phyloP scores from a whole-genome alignment of 305 asterid species.

The Nicotiana rustica region DNA sequence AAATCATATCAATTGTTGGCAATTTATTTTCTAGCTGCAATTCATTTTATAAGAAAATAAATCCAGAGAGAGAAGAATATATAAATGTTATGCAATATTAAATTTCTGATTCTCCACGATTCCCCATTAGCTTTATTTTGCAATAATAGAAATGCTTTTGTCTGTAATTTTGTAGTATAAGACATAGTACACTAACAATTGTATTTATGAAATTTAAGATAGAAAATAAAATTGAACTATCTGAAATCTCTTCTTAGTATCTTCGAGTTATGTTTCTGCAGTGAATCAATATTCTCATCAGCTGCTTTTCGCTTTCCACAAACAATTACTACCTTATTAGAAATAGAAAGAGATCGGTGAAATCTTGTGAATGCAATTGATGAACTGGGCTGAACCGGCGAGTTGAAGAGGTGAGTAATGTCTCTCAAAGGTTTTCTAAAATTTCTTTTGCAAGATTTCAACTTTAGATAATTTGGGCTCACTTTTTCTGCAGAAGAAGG shows the following conservation, averaged over 20 bases:
- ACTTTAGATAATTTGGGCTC: neutral
- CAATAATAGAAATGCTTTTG: neutral
- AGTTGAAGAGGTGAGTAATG: slow-evolving; percentile 9
- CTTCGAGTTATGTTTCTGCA: slow-evolving; percentile 7
- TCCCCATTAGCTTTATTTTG: neutral
- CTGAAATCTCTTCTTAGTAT: slow-evolving; percentile 25
- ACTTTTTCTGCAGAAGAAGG: slow-evolving; percentile 2
- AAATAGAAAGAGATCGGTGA: neutral
- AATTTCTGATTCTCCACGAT: neutral
- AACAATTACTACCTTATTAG: neutral
- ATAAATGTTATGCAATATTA: neutral
- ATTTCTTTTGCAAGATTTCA: neutral
- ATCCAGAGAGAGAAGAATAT: too few relatives aligned
- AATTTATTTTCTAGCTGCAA: too few relatives aligned
- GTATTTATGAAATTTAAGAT: too few relatives aligned
- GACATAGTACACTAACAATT: too few relatives aligned
- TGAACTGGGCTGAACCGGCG: slow-evolving; percentile 6
- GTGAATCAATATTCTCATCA: neutral
- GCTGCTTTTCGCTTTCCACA: slow-evolving; percentile 15
- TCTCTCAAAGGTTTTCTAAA: slow-evolving; percentile 32
- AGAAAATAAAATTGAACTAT: neutral
- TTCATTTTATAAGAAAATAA: too few relatives aligned
- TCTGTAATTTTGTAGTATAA: neutral
- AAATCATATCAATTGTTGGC: too few relatives aligned
- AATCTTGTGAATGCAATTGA: neutral